Base-by-base conservation (phyloP, 805 yeast genomes). In the Candida loeiensis region DNA sequence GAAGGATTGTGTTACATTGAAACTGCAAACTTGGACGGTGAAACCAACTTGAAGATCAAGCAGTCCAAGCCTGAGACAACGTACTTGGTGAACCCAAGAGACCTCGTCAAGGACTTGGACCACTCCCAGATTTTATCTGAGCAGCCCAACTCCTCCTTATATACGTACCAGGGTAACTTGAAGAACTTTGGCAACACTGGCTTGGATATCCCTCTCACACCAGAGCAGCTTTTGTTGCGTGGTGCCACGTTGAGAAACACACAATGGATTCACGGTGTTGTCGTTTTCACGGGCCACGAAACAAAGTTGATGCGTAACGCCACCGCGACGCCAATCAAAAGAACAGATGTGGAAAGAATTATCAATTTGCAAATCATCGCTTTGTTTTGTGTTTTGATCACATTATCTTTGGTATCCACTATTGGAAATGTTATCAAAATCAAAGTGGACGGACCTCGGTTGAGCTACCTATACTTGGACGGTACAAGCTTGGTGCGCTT, bases 271-370 rank as follows among this genome's bases (percentile, higher is more conserved):
- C 86, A 86, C 52, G 99, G 99, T 16, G 73, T 88, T 37, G 97
- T 87, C 2, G 79, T 93, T 1, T 93, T 91, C 59, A 93, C 99
- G 0, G 99, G 99, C 15, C 99, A 95, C 59, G 99, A 93, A 64
- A 93, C 99, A 0, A 93, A 93, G 56, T 72, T 93, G 49, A 91
- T 93, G 98, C 79, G 99, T 58, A 93, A 93, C 66, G 99, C 99
- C 14, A 90, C 98, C 2, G 97, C 99, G 1, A 82, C 99, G 2
- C 99, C 99, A 8, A 95, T 93, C 54, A 93, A 93, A 59, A 77
- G 95, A 54, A 93, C 99, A 0, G 95, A 95, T 18, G 97, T 95
- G 11, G 99, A 93, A 68, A 79, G 95, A 59, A 85, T 90, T 64
- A 91, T 93, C 52, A 95, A 93, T 58, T 63, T 86, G 51, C 99